Percentiles rank a stretch among this genome's conserved stretches.
These are phyloP conservation scores for Ampelomyces quisqualis DNA, from an alignment of 2,329 filamentous ascomycete genomes.

Conservation along the genomic window DNA sequence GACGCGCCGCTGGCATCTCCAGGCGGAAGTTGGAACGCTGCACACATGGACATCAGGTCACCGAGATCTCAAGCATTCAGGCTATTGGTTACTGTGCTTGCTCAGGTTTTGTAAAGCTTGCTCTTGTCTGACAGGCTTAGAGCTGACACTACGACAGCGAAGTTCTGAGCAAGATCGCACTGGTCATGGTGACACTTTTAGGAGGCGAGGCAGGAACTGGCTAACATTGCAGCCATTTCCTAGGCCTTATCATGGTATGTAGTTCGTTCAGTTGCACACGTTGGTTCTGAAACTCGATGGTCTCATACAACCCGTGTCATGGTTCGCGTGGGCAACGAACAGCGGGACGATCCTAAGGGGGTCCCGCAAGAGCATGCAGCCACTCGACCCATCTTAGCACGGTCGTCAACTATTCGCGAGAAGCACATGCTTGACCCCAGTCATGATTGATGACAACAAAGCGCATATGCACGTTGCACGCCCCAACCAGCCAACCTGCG, in stretches of 20 bases:
- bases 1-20: conserved; percentile 1
- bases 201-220: no score
- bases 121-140: not conserved
- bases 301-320: not conserved
- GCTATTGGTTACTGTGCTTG: conserved; percentile 6
- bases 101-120: conserved; percentile 3
- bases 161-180: no score
- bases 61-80: conserved; percentile 3
- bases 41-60: not conserved
- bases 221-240: no score
- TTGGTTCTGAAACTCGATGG: not conserved
- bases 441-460: conserved; percentile 5
- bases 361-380: not conserved
- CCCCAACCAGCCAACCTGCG: conserved; percentile 7
- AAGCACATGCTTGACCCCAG: not conserved
- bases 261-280: no score
- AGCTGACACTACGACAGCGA: no score
- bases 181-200: no score
- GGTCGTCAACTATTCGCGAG: not conserved
- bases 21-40: conserved; percentile 5
- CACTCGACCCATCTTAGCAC: conserved; percentile 1
- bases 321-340: not conserved
- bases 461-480: conserved; percentile 14
- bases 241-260: no score
- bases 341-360: not conserved